A percentile compares a stretch with the other conserved stretches of the same genome.
These are phyloP conservation scores for Ceratobasidium sp. DNA, from an alignment of 1,284 basidiomycete genomes.

Conservation along the genomic window DNA sequence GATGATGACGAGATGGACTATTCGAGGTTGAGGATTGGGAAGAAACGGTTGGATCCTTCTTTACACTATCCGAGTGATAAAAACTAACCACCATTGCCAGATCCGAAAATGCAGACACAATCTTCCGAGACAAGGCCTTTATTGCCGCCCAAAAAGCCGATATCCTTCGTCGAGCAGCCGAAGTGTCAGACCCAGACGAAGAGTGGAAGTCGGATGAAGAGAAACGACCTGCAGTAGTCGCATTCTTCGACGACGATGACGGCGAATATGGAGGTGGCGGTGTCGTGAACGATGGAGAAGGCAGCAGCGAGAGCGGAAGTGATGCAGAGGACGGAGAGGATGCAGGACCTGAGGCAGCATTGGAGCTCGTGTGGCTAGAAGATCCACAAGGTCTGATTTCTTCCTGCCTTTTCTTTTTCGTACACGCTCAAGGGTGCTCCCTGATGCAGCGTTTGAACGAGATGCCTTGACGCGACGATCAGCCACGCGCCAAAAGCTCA, in stretches of 20 bases:
- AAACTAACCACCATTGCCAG: conserved; percentile 50
- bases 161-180: conserved; percentile 77
- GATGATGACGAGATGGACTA: conserved; percentile 73
- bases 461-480: conserved; percentile 73
- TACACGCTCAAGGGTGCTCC: conserved; percentile 9
- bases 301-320: conserved; percentile 47
- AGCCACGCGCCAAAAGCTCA: conserved; percentile 68
- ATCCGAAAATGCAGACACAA: conserved; percentile 54
- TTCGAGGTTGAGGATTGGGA: conserved; percentile 66
- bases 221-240: conserved; percentile 62
- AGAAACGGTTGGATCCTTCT: conserved; percentile 57
- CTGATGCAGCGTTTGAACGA: conserved; percentile 66
- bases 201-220: conserved; percentile 63
- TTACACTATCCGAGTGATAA: background rate
- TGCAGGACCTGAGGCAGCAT: conserved; percentile 45
- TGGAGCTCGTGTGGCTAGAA: conserved; percentile 37
- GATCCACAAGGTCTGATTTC: conserved; percentile 37
- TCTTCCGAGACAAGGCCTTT: conserved; percentile 65
- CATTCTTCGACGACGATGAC: conserved; percentile 52
- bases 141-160: conserved; percentile 79
- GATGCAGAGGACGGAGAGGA: conserved; percentile 31
- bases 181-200: conserved; percentile 45
- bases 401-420: background rate
- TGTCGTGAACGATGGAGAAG: conserved; percentile 45
- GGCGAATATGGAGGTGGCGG: conserved; percentile 57